Evolutionary conservation across 1,284 basidiomycete genomes (phyloP).

Genomic region (Ceratobasidium sp.): DNA sequence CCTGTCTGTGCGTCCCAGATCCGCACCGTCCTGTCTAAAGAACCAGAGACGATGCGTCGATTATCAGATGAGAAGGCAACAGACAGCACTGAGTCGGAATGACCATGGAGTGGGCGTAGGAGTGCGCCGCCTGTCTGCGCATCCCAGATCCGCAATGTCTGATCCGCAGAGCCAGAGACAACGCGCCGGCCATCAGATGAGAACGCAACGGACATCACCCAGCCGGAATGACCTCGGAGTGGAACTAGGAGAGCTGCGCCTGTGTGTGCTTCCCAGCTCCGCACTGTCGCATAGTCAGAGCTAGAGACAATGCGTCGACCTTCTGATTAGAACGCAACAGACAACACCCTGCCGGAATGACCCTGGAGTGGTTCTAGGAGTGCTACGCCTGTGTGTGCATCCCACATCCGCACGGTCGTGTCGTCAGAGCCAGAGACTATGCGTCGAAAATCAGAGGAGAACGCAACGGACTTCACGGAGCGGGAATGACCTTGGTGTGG

Average conservation of each 20-base stretch:
- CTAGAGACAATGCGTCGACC: too few relatives aligned
- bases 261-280: background rate
- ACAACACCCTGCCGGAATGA: background rate
- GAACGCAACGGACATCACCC: background rate
- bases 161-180: constrained; percentile 43
- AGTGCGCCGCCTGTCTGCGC: constrained; percentile 3
- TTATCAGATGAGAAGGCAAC: constrained; percentile 54
- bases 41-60: too few relatives aligned
- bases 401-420: too few relatives aligned
- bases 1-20: constrained; percentile 36
- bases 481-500: background rate
- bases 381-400: too few relatives aligned
- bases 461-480: background rate
- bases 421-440: too few relatives aligned
- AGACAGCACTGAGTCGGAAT: constrained; percentile 52
- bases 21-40: constrained; percentile 29
- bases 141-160: constrained; percentile 44
- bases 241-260: background rate
- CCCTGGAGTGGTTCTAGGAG: too few relatives aligned
- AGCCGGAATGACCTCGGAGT: background rate
- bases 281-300: too few relatives aligned
- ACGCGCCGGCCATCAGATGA: constrained; percentile 33
- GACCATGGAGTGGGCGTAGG: constrained; percentile 28
- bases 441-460: too few relatives aligned
- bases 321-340: background rate